Base-by-base conservation (phyloP, 2,329 filamentous ascomycete species). In the Fusarium sp. region DNA sequence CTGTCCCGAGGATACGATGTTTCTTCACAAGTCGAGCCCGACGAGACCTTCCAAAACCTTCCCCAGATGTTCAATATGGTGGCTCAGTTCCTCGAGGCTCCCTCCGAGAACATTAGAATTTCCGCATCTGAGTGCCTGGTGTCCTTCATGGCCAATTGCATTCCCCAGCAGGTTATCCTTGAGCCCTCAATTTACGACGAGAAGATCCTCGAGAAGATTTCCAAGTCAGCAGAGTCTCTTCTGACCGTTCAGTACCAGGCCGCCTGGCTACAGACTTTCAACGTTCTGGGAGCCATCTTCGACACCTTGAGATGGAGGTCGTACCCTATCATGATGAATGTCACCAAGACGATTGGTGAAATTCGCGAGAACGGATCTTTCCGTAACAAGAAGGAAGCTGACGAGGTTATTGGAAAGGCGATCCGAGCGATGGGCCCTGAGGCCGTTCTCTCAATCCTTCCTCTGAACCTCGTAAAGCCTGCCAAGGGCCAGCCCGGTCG, bases 121-220 rank as follows among this genome's bases (percentile, higher is more conserved):
- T 98, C 96, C 5, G 93, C 96, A 6, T 97, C 96, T 0, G 95
- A 99, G 79, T 98, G 96, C 78, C 82, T 99, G 64, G 92, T 98
- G 58, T 98, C 95, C 1, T 96, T 99, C 78, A 86, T 97, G 76
- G 92, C 90, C 70, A 98, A 96, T 78, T 97, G 96, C 76, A 86
- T 99, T 30, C 96, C 96, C 2, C 86, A 91, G 52, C 90, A 88
- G 71, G 92, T 94, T 46, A 89, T 99, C 37, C 81, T 97, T 9
- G 93, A 98, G 70, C 94, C 94, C 25, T 97, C 94, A 3, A 88
- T 97, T 48, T 97, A 93, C 78, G 95, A 98, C 73, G 94, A 98
- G 79, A 97, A 97, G 81, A 87, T 90, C 1, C 81, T 98, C 12
- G 92, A 94, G 76, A 95, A 94, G 77, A 80, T 99, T 23, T 90